These are phyloP conservation scores for Alectoria sarmentosa DNA, from an alignment of 495 filamentous ascomycete species.

Conservation along the genomic window DNA sequence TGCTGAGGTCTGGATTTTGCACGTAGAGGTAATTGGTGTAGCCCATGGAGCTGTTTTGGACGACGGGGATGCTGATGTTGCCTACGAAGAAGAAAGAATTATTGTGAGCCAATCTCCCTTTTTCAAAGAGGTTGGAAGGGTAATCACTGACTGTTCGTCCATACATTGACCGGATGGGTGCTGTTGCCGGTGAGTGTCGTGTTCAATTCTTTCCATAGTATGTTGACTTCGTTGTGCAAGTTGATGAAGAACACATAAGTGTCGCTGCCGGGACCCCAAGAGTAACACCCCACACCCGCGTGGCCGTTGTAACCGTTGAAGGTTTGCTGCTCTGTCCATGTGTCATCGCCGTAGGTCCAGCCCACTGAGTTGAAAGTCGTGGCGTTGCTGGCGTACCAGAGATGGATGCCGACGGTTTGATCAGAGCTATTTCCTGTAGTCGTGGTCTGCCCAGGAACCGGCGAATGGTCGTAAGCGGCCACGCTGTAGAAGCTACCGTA, in stretches of 20 bases:
- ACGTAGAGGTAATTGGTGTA: conserved; percentile 26
- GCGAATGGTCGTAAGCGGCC: conserved; percentile 19
- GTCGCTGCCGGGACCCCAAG: conserved; percentile 24
- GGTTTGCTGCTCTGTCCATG: conserved; percentile 26
- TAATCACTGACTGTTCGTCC: conserved; percentile 20
- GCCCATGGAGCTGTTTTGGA: conserved; percentile 23
- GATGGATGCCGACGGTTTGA: conserved; percentile 28
- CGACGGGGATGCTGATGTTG: conserved; percentile 22
- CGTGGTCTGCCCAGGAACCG: conserved; percentile 18
- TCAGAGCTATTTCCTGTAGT: conserved; percentile 21
- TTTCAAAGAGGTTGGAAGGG: neutral
- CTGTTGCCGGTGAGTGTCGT: conserved; percentile 10
- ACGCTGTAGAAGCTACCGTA: conserved; percentile 34
- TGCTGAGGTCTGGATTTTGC: conserved; percentile 22
- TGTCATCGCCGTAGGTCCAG: conserved; percentile 28
- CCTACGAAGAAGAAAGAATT: neutral
- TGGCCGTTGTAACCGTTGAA: conserved; percentile 29
- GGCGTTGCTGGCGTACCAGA: conserved; percentile 31
- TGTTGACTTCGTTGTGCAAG: conserved; percentile 21
- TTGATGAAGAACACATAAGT: conserved; percentile 25
- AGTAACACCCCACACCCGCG: conserved; percentile 32
- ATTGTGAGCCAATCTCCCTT: neutral
- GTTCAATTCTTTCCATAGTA: conserved; percentile 26
- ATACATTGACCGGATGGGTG: conserved; percentile 22
- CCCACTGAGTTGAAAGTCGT: conserved; percentile 30